Base-by-base conservation (phyloP, 805 yeast genomes). In the Kluyveromyces nonfermentans region DNA sequence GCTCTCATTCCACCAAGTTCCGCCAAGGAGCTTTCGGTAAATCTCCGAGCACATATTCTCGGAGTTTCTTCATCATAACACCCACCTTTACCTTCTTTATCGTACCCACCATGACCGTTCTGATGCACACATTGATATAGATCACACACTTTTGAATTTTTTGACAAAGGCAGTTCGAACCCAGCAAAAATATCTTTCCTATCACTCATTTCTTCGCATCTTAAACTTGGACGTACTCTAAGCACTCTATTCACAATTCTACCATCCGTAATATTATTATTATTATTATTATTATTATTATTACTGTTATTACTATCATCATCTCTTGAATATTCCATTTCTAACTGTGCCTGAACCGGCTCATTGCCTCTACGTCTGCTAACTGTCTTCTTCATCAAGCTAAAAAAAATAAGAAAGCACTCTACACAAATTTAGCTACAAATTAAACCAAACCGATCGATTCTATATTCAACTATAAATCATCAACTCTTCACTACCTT, bases 81-180 rank as follows among this genome's bases (percentile, higher is more conserved):
- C 9, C 30, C 30, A 6, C 12, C 30, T 10, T 25, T 2, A 10
- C 30, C 7, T 14, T 10, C 12, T 25, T 14, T 25, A 25, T 41
- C 39, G 16, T 40, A 44, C 15, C 20, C 18, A 8, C 35, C 38
- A 22, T 22, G 21, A 36, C 42, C 46, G 16, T 30, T 32, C 20
- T 37, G 44, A 21, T 46, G 50, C 7, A 51, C 42, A 25, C 54
- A 51, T 38, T 51, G 54, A 40, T 47, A 49, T 22, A 51, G 41
- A 35, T 46, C 50, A 45, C 49, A 38, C 17, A 51, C 45, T 36
- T 49, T 42, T 45, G 50, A 40, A 14, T 47, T 47, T 2, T 46
- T 46, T 4, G 55, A 46, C 10, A 43, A 35, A 12, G 41, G 40
- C 37, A 43, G 10, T 8, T 12, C 38, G 17, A 16, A 35, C 5